These are phyloP conservation scores for Nymphaea thermarum DNA, from an alignment of 164 flowering plant species.

Conservation along the genomic window DNA sequence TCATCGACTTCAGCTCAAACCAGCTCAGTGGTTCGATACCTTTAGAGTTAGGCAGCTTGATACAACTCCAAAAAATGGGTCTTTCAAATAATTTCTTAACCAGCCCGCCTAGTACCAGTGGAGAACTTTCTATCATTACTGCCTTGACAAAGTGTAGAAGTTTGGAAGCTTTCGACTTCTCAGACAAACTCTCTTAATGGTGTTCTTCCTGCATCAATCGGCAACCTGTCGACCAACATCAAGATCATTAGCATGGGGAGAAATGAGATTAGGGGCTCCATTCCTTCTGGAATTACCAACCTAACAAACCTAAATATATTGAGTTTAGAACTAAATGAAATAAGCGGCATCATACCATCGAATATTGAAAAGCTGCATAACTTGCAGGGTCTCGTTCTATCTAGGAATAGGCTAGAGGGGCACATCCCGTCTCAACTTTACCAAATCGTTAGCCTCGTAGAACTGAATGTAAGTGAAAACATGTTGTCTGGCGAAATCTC, in stretches of 20 bases:
- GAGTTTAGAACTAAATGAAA: too few relatives aligned
- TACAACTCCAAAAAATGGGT: not conserved
- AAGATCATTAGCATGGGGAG: not conserved
- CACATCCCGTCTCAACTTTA: not conserved
- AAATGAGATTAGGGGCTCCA: not conserved
- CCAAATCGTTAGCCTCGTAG: too few relatives aligned
- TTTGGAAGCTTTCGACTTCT: not conserved
- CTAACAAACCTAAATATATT: not conserved
- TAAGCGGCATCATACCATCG: not conserved
- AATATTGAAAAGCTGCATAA: not conserved
- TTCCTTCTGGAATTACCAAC: not conserved
- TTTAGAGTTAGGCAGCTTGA: not conserved
- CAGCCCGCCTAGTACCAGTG: not conserved
- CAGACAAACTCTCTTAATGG: not conserved
- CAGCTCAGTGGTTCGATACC: not conserved
- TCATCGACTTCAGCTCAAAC: not conserved
- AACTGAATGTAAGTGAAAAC: too few relatives aligned
- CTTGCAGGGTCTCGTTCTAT: not conserved
- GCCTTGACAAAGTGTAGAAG: not conserved
- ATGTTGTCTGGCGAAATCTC: not conserved
- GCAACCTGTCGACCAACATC: not conserved
- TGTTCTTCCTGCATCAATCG: constrained; percentile 1
- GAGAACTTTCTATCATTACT: not conserved
- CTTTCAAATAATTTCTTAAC: not conserved
- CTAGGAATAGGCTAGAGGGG: not conserved